A percentile compares a stretch with the other conserved stretches of the same genome.
phyloP scores from a whole-genome alignment of 768 basidiomycete species.

The Lentinula boryana region DNA sequence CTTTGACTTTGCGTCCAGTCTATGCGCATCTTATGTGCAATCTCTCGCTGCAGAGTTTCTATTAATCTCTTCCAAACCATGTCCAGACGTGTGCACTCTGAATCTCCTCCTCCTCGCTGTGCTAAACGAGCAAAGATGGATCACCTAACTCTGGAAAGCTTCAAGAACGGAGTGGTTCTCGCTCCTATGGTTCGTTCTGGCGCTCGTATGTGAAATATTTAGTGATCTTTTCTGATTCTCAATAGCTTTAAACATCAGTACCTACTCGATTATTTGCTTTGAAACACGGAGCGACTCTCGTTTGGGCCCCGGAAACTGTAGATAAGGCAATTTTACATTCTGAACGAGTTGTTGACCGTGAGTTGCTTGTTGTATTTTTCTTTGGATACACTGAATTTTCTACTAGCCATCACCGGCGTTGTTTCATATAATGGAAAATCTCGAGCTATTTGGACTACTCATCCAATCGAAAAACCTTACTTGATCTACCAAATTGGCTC shows the following conservation, averaged over 20 bases:
- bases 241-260: constrained; percentile 39
- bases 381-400: constrained; percentile 1
- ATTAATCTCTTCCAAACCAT: constrained; percentile 20
- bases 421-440: constrained; percentile 81
- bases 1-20: not conserved
- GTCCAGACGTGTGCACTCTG: constrained; percentile 47
- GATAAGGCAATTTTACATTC: constrained; percentile 93
- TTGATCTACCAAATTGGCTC: constrained; percentile 96
- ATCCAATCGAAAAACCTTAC: constrained; percentile 91
- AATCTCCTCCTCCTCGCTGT: constrained; percentile 41
- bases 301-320: constrained; percentile 96
- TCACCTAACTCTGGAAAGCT: constrained; percentile 65
- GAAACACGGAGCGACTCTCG: constrained; percentile 88
- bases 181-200: constrained; percentile 99
- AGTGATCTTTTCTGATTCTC: not conserved
- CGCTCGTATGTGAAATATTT: constrained; percentile 49
- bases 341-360: constrained; percentile 81
- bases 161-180: constrained; percentile 87
- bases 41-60: not conserved
- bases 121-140: constrained; percentile 51
- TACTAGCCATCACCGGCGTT: constrained; percentile 76
- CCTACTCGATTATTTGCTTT: constrained; percentile 82
- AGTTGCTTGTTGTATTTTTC: constrained; percentile 21
- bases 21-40: not conserved
- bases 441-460: constrained; percentile 84